Evolutionary conservation across 148 eudicot genomes (phyloP), one percentile per base, ranked within the genome.

Genomic region (Heliamphora exappendiculata): DNA sequence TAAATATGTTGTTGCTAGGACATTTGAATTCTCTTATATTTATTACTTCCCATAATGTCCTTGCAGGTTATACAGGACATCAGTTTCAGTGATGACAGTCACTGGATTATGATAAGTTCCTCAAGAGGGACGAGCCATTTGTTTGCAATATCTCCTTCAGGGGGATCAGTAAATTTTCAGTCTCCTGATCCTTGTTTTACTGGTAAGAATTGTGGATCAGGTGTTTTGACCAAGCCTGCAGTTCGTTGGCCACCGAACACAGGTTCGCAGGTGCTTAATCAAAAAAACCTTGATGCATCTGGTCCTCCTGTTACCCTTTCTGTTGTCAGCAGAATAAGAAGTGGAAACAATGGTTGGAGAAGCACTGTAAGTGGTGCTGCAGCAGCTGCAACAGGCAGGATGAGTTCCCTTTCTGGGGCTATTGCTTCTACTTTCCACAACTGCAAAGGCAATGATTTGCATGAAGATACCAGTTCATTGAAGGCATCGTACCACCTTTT

Each of bases 91-190:
- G 78, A 80, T 17, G 89, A 91, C 77, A 91, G 98, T 84, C 84
- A 77, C 39, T 94, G 97, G 97, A 79, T 94, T 71, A 83, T 86
- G 86, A 78, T 94, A 76, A 90, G 91, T 77, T 87, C 98, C 29
- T 91, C 93, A 13, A 88, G 88, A 78, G 98, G 98, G 60, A 94
- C 98, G 16, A 82, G 81, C 77, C 98, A 94, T 86, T 82, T 94
- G 53, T 94, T 88, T 80, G 87, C 88, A 39, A 86, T 94, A 37
- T 90, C 97, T 76, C 93, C 94, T 17, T 90, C 82, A 69, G 97
- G 97, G 70, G 94, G 91, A 45, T 55, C 80, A 17, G 89, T 83
- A 33, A 79, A 81, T 67, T 78, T 84, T 72, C 89, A 81, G 37
- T 74, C 77, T 28, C 60, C 70, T 72, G 88, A 87, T 69, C 67